phyloP scores from a whole-genome alignment of 2,329 filamentous ascomycete species.

The Colletotrichum tabaci region DNA sequence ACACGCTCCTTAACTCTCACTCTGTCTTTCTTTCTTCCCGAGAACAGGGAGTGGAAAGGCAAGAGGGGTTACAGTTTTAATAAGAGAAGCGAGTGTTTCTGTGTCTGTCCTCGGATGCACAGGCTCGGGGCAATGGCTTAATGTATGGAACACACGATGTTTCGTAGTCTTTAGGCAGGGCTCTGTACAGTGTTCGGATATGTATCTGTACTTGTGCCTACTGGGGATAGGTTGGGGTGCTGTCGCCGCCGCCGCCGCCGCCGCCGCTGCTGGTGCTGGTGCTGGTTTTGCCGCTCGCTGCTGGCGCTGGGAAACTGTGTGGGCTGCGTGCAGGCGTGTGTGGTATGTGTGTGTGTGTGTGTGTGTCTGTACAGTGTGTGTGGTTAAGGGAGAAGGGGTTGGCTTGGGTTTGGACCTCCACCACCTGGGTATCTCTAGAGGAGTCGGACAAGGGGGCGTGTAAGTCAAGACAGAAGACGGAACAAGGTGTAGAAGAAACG shows the following conservation, averaged over 20 bases:
- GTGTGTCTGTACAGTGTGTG: neutral
- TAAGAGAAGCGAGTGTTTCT: conserved; percentile 35
- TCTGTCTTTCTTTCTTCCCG: conserved; percentile 22
- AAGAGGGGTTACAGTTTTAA: conserved; percentile 35
- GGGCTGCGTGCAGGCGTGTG: conserved; percentile 16
- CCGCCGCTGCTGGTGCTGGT: neutral
- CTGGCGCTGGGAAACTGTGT: neutral
- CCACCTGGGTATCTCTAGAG: conserved; percentile 27
- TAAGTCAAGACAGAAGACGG: neutral
- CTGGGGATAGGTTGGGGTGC: conserved; percentile 21
- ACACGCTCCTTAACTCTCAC: neutral
- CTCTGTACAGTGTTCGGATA: conserved; percentile 8
- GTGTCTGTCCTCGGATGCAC: conserved; percentile 38
- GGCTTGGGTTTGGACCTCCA: conserved; percentile 32
- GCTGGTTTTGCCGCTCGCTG: neutral
- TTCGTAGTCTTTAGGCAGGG: conserved; percentile 37
- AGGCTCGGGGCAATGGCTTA: conserved; percentile 35
- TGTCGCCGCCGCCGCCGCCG: neutral
- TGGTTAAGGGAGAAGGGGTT: neutral
- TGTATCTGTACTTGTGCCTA: conserved; percentile 25
- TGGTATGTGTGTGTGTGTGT: conserved; percentile 12
- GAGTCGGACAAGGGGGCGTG: conserved; percentile 29
- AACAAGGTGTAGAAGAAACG: conserved; percentile 12
- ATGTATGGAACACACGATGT: conserved; percentile 43
- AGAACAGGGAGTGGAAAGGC: conserved; percentile 12